These are phyloP conservation scores for Penicillium taxi DNA, from an alignment of 495 filamentous ascomycete species.

Conservation along the genomic window DNA sequence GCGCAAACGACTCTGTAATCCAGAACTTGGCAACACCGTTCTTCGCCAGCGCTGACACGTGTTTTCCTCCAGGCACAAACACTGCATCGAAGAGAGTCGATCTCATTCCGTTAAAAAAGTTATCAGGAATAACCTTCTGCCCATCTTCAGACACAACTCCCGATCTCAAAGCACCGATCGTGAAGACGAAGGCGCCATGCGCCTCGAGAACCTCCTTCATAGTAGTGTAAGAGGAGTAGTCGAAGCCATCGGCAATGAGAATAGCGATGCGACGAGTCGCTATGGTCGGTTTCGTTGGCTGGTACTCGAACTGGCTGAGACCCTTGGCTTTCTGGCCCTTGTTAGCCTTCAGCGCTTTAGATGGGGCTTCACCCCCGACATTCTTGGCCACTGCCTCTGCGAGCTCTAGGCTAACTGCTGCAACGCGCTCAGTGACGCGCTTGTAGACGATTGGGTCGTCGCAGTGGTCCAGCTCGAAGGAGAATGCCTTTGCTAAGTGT, in stretches of 20 bases:
- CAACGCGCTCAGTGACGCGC: conserved; percentile 59
- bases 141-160: conserved; percentile 48
- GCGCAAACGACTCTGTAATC: conserved; percentile 76
- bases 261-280: conserved; percentile 67
- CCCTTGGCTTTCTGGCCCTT: conserved; percentile 57
- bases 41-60: conserved; percentile 51
- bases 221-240: conserved; percentile 53
- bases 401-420: conserved; percentile 64
- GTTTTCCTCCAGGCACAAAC: conserved; percentile 67
- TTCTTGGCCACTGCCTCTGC: conserved; percentile 61
- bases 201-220: conserved; percentile 55
- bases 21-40: conserved; percentile 76
- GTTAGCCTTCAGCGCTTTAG: conserved; percentile 45
- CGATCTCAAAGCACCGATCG: conserved; percentile 53
- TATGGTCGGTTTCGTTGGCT: conserved; percentile 56
- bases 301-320: conserved; percentile 63
- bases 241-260: conserved; percentile 75
- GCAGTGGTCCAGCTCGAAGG: conserved; percentile 85
- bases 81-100: conserved; percentile 81
- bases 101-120: conserved; percentile 75
- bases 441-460: conserved; percentile 76
- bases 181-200: conserved; percentile 59
- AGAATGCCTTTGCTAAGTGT: conserved; percentile 62
- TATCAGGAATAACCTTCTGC: conserved; percentile 58
- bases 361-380: conserved; percentile 57